Conservation (phyloP, 768 basidiomycete species). For the Cystobasidium tubakii region DNA sequence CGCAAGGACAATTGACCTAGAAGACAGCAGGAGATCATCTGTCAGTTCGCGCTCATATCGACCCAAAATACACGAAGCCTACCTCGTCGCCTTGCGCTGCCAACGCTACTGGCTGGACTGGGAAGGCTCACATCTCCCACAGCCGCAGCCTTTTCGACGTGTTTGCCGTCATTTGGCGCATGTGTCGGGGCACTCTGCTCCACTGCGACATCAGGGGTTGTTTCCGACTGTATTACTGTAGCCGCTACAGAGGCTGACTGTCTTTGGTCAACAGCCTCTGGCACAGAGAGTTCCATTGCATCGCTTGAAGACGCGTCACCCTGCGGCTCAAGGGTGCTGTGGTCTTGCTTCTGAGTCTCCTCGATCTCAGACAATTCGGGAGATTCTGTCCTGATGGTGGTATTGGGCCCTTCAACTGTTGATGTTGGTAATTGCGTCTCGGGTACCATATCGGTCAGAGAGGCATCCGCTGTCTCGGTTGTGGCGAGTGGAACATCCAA, state of each 20-base stretch:
- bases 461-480: background rate
- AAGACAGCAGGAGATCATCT: no score
- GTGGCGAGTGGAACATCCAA: no score
- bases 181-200: no score
- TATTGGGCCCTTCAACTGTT: background rate
- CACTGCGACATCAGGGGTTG: no score
- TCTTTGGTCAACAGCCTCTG: no score
- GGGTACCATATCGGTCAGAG: background rate
- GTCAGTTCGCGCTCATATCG: background rate
- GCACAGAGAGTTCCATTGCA: no score
- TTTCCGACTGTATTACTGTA: no score
- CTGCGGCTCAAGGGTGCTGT: background rate
- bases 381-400: background rate
- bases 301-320: no score
- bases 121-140: no score
- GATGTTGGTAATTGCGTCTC: background rate
- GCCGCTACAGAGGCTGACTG: no score
- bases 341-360: background rate
- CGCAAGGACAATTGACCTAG: background rate
- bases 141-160: no score
- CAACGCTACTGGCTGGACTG: conserved; percentile 2
- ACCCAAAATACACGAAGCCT: background rate
- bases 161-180: no score
- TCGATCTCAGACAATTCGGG: background rate
- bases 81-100: background rate